Base-by-base conservation (phyloP, 2,329 filamentous ascomycete genomes). In the Diaporthe australafricana region DNA sequence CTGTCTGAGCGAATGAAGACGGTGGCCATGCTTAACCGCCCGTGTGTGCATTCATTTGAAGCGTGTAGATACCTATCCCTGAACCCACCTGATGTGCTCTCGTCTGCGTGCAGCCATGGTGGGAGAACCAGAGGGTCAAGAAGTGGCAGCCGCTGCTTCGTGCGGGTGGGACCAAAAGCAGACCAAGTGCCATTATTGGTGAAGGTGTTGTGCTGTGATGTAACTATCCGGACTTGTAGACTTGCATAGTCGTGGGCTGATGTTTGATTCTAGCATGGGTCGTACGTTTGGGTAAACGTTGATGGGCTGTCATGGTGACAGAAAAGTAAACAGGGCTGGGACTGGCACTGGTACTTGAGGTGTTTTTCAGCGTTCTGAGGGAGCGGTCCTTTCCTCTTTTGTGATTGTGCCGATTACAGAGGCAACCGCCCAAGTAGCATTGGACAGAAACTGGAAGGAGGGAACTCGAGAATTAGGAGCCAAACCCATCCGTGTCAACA, bases 11-110 rank as follows among this genome's bases (percentile, higher is more conserved):
- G 12, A 20, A 40, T 25, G 17, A 38, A 42, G 12, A 16, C 17
- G 30, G 12, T 52, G 30, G 2, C 14, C 22, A 17, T 16, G 45
- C 22, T 40, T 20, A 35, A 12, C 14, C 25, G 42, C 3, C 25
- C 12, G 20, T 65, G 57, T 20, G 60, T 48, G 60, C 11, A 30
- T 27, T 20, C 9, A 30, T 12, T n/a, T 22, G 53, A 48, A 60
- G 20, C 12, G 35, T 42, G 56, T 32, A 69, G 67, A 69, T 52
- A 60, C 53, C 67, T 53, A 52, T 22, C 22, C 42, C 38, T 38
- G 30, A 50, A 11, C 7, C 35, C 9, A 30, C 53, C 20, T 17
- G 2, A 5, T 32, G 16, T 60, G 16, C 40, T 40, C 1, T 47
- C 30, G 32, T 7, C 7, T 17, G 12, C 45, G 11, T n/a, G n/a